A percentile compares a stretch with the other conserved stretches of the same genome.
Conservation (phyloP, 176 grass and related monocot genomes). For the Aegilops bicornis region DNA sequence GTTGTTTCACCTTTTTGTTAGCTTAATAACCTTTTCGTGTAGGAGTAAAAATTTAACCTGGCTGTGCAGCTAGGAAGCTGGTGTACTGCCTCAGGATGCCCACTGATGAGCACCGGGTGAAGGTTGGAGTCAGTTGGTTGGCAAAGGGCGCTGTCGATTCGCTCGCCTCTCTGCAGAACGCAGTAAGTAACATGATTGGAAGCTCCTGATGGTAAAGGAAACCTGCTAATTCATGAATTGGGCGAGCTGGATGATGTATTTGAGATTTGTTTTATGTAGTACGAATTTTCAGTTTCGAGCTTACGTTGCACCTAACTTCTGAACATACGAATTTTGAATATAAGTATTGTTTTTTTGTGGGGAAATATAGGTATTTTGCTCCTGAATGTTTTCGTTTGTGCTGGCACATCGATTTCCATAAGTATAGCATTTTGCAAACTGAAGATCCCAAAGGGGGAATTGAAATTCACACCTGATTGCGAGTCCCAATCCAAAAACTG, state of each 20-base stretch:
- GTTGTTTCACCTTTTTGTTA: background rate
- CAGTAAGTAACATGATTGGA: slow-evolving; percentile 54
- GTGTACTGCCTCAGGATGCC: slow-evolving; percentile 92
- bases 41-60: background rate
- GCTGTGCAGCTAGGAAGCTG: slow-evolving; percentile 74
- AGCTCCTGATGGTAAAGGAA: slow-evolving; percentile 34
- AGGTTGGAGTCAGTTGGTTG: slow-evolving; percentile 93
- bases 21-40: background rate
- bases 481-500: too few relatives aligned
- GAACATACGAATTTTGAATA: too few relatives aligned
- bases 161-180: slow-evolving; percentile 65
- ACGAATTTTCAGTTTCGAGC: background rate
- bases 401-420: background rate
- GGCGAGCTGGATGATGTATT: background rate
- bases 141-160: slow-evolving; percentile 74
- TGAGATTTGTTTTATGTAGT: background rate
- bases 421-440: background rate
- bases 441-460: background rate
- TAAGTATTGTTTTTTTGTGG: too few relatives aligned
- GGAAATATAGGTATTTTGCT: too few relatives aligned
- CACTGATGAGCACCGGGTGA: slow-evolving; percentile 82
- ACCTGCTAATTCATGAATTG: background rate
- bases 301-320: background rate
- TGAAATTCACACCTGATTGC: background rate
- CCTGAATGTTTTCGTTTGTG: background rate